These are phyloP conservation scores for Alternaria ventricosa DNA, from an alignment of 2,329 filamentous ascomycete species.

Conservation along the genomic window DNA sequence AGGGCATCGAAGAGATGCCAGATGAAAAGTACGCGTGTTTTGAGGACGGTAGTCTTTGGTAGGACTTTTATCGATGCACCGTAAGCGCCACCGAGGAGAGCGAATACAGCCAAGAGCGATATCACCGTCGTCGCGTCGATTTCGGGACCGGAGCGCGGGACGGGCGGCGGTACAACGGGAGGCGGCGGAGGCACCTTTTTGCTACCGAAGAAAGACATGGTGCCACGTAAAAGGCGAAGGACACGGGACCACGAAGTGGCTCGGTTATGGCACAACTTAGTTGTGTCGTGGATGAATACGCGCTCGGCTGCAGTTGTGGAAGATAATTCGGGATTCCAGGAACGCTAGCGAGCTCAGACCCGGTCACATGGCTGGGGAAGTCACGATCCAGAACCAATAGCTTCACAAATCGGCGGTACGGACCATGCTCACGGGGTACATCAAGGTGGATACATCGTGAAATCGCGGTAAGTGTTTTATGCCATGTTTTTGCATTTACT, in stretches of 20 bases:
- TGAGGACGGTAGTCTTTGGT: slow-evolving; percentile 60
- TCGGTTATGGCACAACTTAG: slow-evolving; percentile 13
- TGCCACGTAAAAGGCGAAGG: slow-evolving; percentile 6
- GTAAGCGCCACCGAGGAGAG: slow-evolving; percentile 62
- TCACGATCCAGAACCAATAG: slow-evolving; percentile 39
- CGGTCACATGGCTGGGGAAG: slow-evolving; percentile 34
- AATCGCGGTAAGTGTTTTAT: slow-evolving; percentile 13
- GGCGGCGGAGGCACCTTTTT: slow-evolving; percentile 58
- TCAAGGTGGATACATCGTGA: slow-evolving; percentile 13
- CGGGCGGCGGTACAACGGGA: slow-evolving; percentile 60
- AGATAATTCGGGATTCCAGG: slow-evolving; percentile 27
- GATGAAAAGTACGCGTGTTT: slow-evolving; percentile 80
- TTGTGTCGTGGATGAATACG: slow-evolving; percentile 12
- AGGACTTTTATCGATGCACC: slow-evolving; percentile 57
- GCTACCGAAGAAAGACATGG: slow-evolving; percentile 29
- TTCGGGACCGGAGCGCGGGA: slow-evolving; percentile 56
- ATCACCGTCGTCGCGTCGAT: slow-evolving; percentile 60
- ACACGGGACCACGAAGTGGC: slow-evolving; percentile 2
- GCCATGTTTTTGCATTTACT: slow-evolving; percentile 27
- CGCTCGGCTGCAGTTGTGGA: slow-evolving; percentile 12
- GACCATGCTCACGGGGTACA: slow-evolving; percentile 24
- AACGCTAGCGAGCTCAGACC: slow-evolving; percentile 1
- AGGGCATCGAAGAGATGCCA: slow-evolving; percentile 95
- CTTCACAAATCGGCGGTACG: slow-evolving; percentile 26
- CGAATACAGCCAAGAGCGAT: slow-evolving; percentile 62